Evolutionary conservation across 305 asterid species (phyloP).

Genomic region (Withania somnifera): DNA sequence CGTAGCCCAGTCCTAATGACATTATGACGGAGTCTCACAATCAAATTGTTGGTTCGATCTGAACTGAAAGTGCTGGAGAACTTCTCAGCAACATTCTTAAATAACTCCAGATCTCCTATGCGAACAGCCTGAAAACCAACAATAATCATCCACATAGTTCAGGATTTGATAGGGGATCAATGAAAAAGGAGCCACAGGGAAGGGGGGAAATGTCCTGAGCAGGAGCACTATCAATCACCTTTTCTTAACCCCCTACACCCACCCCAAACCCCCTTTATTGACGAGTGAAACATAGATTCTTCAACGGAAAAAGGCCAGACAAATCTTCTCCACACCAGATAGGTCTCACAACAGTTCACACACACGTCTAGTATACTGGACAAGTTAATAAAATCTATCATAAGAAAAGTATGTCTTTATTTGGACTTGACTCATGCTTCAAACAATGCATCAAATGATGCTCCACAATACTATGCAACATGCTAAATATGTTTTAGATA

Average conservation of each 20-base stretch:
- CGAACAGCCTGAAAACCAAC: constrained; percentile 72
- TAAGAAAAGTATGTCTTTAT: neutral
- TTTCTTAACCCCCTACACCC: neutral
- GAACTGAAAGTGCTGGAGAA: constrained; percentile 57
- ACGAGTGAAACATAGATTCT: neutral
- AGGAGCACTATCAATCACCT: neutral
- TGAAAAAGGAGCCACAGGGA: neutral
- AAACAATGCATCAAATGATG: neutral
- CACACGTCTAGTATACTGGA: neutral
- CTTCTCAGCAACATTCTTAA: constrained; percentile 69
- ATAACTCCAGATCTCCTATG: constrained; percentile 83
- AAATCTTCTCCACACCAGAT: neutral
- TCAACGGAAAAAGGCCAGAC: neutral
- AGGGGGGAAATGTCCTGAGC: neutral
- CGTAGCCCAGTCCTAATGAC: constrained; percentile 88
- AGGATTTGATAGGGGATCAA: neutral
- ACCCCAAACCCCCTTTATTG: too few relatives aligned
- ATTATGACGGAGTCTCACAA: constrained; percentile 80
- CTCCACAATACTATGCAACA: neutral
- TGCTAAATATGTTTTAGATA: neutral
- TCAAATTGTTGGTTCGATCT: constrained; percentile 71
- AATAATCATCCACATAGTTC: neutral
- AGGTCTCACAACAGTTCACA: neutral
- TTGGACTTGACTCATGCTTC: neutral
- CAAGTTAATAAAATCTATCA: neutral